Evolutionary conservation across 352 stramenopile species (phyloP).

Genomic region (Bremia lactucae): DNA sequence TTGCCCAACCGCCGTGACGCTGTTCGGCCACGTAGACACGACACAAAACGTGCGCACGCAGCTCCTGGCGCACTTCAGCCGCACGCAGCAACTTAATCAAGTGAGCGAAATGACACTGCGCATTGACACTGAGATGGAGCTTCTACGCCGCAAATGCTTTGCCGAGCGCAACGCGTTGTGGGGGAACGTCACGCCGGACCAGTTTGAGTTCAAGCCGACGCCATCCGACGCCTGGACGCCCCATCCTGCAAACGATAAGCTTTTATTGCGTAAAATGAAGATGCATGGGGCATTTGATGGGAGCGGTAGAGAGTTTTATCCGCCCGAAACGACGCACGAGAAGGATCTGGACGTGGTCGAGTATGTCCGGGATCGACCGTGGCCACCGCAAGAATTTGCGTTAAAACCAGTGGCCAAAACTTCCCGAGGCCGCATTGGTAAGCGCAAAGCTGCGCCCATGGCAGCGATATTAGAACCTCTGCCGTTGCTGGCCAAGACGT

Average conservation of each 20-base stretch:
- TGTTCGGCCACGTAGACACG: constrained; percentile 19
- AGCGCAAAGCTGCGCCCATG: constrained; percentile 49
- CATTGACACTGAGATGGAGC: constrained; percentile 67
- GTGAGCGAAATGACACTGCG: constrained; percentile 65
- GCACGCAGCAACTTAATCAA: constrained; percentile 20
- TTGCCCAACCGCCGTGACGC: constrained; percentile 4
- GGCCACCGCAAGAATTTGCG: constrained; percentile 67
- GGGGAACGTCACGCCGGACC: constrained; percentile 37
- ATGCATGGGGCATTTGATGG: constrained; percentile 17
- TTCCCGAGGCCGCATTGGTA: constrained; percentile 29
- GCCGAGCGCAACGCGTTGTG: constrained; percentile 61
- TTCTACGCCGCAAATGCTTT: constrained; percentile 64
- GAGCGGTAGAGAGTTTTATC: constrained; percentile 9
- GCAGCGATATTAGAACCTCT: constrained; percentile 32
- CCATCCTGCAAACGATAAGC: constrained; percentile 27
- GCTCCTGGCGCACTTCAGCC: constrained; percentile 31
- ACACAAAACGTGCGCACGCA: constrained; percentile 27
- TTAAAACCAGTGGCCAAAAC: constrained; percentile 44
- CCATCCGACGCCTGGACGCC: constrained; percentile 26
- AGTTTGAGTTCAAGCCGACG: constrained; percentile 27
- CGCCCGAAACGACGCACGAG: constrained; percentile 7
- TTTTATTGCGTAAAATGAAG: constrained; percentile 28
- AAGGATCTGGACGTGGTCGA: constrained; percentile 16
- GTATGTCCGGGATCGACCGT: constrained; percentile 49
- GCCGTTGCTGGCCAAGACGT: constrained; percentile 21